Conservation (phyloP, 768 basidiomycete genomes). For the Mycena haematopus region DNA sequence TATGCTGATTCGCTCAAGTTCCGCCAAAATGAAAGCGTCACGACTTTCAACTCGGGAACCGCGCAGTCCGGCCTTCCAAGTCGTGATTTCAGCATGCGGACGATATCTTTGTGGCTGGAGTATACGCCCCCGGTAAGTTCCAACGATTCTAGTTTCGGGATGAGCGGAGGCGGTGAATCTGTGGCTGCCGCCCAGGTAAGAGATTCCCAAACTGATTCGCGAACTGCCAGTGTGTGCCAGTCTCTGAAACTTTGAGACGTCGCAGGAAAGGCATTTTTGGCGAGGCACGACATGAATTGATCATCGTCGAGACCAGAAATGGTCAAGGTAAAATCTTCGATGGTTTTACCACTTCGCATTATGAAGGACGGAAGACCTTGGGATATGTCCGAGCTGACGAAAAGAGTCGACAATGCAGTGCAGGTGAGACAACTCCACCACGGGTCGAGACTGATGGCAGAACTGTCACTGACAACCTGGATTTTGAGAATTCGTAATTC, state of each 20-base stretch:
- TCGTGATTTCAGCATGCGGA: neutral
- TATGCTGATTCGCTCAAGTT: neutral
- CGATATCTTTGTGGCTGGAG: neutral
- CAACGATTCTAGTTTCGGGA: neutral
- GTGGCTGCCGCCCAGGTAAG: neutral
- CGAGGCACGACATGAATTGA: neutral
- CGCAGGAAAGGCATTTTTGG: conserved; percentile 1
- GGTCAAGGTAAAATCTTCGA: neutral
- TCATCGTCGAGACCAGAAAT: neutral
- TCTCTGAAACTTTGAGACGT: neutral
- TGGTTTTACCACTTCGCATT: neutral
- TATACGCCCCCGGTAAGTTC: neutral
- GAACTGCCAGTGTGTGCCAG: neutral
- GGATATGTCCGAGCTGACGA: neutral
- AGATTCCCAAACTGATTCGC: neutral
- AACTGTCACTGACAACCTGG: too few relatives aligned
- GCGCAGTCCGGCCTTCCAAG: neutral
- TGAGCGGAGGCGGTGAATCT: neutral
- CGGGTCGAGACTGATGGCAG: too few relatives aligned
- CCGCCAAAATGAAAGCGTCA: neutral
- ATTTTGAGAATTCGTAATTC: too few relatives aligned
- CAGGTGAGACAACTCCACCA: too few relatives aligned
- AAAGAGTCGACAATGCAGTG: neutral
- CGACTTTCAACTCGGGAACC: neutral
- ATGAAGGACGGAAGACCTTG: neutral